phyloP scores from a whole-genome alignment of 768 basidiomycete species.

The Agaricus sinodeliciosus region DNA sequence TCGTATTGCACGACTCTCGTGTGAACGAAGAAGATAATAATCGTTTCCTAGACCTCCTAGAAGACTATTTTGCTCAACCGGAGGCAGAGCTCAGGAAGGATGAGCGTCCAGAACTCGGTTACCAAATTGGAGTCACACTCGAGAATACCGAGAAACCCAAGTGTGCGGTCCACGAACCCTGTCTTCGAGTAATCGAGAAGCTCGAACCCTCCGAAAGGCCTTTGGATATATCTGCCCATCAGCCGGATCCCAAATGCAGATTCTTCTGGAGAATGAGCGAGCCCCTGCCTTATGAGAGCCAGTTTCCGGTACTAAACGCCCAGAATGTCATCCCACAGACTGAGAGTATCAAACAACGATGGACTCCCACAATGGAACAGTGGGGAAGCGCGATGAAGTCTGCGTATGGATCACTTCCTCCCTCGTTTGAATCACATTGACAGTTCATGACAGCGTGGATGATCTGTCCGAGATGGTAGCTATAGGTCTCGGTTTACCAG shows the following conservation, averaged over 20 bases:
- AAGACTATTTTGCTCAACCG: slow-evolving; percentile 88
- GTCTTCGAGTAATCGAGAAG: slow-evolving; percentile 68
- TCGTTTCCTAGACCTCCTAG: slow-evolving; percentile 80
- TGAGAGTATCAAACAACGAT: slow-evolving; percentile 46
- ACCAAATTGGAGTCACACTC: slow-evolving; percentile 92
- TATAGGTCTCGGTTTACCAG: slow-evolving; percentile 70
- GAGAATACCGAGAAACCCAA: slow-evolving; percentile 93
- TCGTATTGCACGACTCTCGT: slow-evolving; percentile 79
- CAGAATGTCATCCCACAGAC: slow-evolving; percentile 77
- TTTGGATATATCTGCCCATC: slow-evolving; percentile 71
- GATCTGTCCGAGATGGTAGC: slow-evolving; percentile 87
- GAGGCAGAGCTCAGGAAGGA: slow-evolving; percentile 58
- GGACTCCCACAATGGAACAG: slow-evolving; percentile 70
- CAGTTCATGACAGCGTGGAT: slow-evolving; percentile 52
- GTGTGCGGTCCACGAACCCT: slow-evolving; percentile 79
- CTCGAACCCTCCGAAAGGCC: slow-evolving; percentile 79
- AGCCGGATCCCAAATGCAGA: slow-evolving; percentile 91
- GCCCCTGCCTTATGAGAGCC: slow-evolving; percentile 68
- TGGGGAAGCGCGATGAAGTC: slow-evolving; percentile 89
- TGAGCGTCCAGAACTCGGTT: slow-evolving; percentile 79
- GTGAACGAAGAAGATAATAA: slow-evolving; percentile 79
- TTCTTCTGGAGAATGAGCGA: slow-evolving; percentile 88
- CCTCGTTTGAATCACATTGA: too few species aligned
- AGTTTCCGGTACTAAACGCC: slow-evolving; percentile 72
- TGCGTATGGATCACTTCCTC: slow-evolving; percentile 46